Conservation (phyloP, 1,284 basidiomycete species). For the Cystobasidium slooffiae region DNA sequence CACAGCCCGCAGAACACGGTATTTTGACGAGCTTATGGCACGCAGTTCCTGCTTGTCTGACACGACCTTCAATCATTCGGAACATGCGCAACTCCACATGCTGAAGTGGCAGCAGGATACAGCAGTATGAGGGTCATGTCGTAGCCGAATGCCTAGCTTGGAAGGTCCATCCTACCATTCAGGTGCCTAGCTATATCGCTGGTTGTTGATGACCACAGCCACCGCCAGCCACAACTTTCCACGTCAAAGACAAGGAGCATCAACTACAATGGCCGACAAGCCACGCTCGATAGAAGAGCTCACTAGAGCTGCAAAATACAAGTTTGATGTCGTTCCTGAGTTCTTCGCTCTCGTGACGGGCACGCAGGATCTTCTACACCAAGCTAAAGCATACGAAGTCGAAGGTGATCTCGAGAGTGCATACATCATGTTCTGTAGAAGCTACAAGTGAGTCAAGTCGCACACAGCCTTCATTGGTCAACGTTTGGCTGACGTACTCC, state of each 20-base stretch:
- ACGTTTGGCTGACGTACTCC: not conserved
- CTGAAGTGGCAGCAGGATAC: too few species aligned
- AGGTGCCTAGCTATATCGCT: too few species aligned
- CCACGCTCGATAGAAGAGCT: slow-evolving; percentile 26
- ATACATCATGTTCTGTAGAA: slow-evolving; percentile 16
- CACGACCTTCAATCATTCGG: too few species aligned
- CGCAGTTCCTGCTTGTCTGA: too few species aligned
- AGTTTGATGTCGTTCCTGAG: slow-evolving; percentile 55
- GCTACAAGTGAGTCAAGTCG: not conserved
- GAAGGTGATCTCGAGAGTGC: slow-evolving; percentile 25
- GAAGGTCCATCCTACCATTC: too few species aligned
- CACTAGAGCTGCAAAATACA: slow-evolving; percentile 52
- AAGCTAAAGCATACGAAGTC: slow-evolving; percentile 19
- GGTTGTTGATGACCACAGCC: too few species aligned
- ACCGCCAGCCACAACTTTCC: not conserved
- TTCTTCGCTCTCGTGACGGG: slow-evolving; percentile 48
- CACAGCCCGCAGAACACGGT: too few species aligned
- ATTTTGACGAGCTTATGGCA: too few species aligned
- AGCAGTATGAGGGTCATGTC: not conserved
- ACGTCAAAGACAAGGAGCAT: not conserved
- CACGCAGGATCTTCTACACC: slow-evolving; percentile 3
- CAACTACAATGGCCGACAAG: not conserved
- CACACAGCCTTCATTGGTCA: not conserved
- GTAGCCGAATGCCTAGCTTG: too few species aligned
- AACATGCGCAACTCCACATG: too few species aligned